Percentiles rank a stretch among this genome's conserved stretches.
phyloP scores from a whole-genome alignment of 1,139 yeast species.

The Geotrichum candidum region DNA sequence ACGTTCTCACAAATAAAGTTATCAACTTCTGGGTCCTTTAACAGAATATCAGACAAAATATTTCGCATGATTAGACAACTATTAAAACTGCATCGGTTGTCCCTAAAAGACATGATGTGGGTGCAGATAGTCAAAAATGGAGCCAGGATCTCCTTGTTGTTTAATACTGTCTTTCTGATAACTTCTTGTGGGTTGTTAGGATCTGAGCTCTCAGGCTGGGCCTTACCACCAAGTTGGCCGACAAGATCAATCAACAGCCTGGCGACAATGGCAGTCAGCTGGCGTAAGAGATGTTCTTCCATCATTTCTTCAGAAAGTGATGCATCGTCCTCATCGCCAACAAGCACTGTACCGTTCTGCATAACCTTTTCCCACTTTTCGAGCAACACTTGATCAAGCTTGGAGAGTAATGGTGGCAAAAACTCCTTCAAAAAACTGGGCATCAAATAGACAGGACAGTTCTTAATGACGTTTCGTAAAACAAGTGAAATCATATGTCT shows the following conservation, averaged over 20 bases:
- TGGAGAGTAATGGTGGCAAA: conserved; percentile 66
- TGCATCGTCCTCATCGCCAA: conserved; percentile 59
- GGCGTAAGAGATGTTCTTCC: conserved; percentile 92
- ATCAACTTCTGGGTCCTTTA: conserved; percentile 73
- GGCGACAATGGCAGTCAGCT: conserved; percentile 89
- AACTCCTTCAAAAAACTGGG: conserved; percentile 68
- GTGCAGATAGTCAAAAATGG: conserved; percentile 72
- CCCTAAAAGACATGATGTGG: conserved; percentile 75
- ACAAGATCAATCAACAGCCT: conserved; percentile 81
- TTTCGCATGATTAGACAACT: conserved; percentile 76
- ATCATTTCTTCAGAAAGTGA: conserved; percentile 95
- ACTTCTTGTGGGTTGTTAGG: conserved; percentile 33
- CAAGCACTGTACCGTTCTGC: conserved; percentile 61
- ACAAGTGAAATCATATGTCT: conserved; percentile 91
- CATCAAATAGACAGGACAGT: conserved; percentile 72
- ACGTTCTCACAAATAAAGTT: conserved; percentile 55
- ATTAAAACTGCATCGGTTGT: conserved; percentile 87
- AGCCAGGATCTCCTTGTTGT: conserved; percentile 62
- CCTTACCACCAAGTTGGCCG: conserved; percentile 48
- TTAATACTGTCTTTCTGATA: conserved; percentile 58
- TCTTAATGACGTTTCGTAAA: conserved; percentile 75
- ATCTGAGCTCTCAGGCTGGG: conserved; percentile 18
- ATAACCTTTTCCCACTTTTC: conserved; percentile 71
- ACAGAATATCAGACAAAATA: conserved; percentile 57
- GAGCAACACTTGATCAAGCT: conserved; percentile 64